Evolutionary conservation across 495 filamentous ascomycete species (phyloP).

Genomic region (Astrothelium macrocarpum): DNA sequence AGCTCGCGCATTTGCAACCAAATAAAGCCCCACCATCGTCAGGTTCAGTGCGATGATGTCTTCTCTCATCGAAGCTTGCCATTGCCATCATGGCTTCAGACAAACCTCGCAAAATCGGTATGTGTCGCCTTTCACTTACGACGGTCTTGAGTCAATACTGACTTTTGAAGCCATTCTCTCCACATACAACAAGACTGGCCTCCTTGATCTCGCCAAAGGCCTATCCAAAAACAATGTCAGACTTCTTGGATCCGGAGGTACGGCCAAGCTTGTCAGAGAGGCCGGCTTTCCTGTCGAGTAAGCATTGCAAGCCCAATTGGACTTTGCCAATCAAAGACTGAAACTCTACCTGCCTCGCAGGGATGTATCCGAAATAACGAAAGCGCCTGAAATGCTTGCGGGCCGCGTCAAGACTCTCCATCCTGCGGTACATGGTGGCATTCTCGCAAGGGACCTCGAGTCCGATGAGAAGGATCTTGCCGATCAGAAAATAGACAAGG

Average conservation of each 20-base stretch:
- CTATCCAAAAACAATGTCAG: conserved; percentile 83
- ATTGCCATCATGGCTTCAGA: conserved; percentile 13
- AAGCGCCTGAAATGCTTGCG: conserved; percentile 95
- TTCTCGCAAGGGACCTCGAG: conserved; percentile 83
- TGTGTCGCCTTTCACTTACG: not conserved
- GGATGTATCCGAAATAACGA: conserved; percentile 93
- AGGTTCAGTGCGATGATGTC: not conserved
- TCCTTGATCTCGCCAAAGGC: conserved; percentile 92
- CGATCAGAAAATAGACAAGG: conserved; percentile 92
- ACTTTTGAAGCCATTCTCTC: conserved; percentile 71
- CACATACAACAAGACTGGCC: conserved; percentile 96
- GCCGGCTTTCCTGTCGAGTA: conserved; percentile 89
- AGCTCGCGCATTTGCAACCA: not conserved
- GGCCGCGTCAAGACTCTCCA: conserved; percentile 96
- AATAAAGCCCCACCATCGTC: not conserved
- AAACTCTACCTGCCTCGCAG: conserved; percentile 34
- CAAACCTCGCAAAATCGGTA: conserved; percentile 16
- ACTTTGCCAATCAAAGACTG: not conserved
- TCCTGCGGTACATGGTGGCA: conserved; percentile 79
- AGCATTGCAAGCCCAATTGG: conserved; percentile 20
- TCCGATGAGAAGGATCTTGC: conserved; percentile 94
- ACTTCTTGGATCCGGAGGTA: conserved; percentile 87
- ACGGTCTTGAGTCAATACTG: not conserved
- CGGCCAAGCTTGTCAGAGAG: conserved; percentile 87
- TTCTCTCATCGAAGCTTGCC: not conserved